A percentile compares a stretch with the other conserved stretches of the same genome.
Evolutionary conservation across 2,329 filamentous ascomycete species (phyloP).

Genomic region (Cladosporium phlei): DNA sequence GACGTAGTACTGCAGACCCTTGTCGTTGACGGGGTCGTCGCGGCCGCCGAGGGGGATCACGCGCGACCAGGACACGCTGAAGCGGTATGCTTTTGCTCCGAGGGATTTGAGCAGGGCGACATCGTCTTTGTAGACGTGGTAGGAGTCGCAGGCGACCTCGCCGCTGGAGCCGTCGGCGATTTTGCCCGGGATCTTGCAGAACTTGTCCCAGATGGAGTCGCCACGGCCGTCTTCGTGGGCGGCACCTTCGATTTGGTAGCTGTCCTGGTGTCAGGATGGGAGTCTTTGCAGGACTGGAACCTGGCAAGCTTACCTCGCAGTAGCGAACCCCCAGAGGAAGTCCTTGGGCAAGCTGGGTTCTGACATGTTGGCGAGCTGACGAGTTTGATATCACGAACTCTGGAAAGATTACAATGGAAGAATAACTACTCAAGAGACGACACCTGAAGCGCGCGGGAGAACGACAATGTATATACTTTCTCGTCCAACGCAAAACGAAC

Average conservation of each 20-base stretch:
- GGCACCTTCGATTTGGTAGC: slow-evolving; percentile 84
- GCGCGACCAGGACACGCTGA: slow-evolving; percentile 77
- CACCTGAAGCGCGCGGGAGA: background rate
- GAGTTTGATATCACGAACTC: no score
- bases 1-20: slow-evolving; percentile 71
- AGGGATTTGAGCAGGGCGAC: slow-evolving; percentile 70
- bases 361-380: slow-evolving; percentile 15
- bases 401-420: no score
- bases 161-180: slow-evolving; percentile 74
- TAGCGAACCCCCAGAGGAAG: slow-evolving; percentile 73
- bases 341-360: slow-evolving; percentile 20
- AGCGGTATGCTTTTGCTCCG: slow-evolving; percentile 72
- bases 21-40: slow-evolving; percentile 73
- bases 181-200: slow-evolving; percentile 74
- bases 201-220: slow-evolving; percentile 86
- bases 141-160: slow-evolving; percentile 78
- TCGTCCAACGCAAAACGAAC: slow-evolving; percentile 1
- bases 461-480: slow-evolving; percentile 4
- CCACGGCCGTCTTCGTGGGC: slow-evolving; percentile 70
- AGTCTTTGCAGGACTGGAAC: slow-evolving; percentile 20
- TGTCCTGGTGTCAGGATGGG: slow-evolving; percentile 34
- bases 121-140: slow-evolving; percentile 73
- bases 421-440: background rate
- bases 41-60: slow-evolving; percentile 83
- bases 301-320: slow-evolving; percentile 45